Evolutionary conservation across 176 grass and related monocot species (phyloP).

Genomic region (Oryza glumipatula): DNA sequence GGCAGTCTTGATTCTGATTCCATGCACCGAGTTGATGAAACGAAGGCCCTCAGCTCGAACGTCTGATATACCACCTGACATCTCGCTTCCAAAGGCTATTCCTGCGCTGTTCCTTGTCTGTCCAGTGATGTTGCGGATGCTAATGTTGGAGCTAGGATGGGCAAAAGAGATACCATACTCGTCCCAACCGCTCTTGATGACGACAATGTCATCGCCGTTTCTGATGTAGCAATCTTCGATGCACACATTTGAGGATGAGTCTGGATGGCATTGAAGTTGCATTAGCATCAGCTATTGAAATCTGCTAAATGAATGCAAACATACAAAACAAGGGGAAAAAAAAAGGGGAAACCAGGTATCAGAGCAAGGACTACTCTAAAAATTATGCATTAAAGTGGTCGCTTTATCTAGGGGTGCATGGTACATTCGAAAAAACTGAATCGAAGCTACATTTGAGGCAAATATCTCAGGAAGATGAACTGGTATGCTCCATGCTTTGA

Average conservation of each 20-base stretch:
- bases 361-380: neutral
- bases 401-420: constrained; percentile 1
- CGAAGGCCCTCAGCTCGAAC: constrained; percentile 58
- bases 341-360: neutral
- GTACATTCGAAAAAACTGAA: neutral
- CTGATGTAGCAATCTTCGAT: constrained; percentile 88
- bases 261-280: constrained; percentile 34
- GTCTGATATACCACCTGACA: constrained; percentile 90
- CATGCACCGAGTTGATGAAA: constrained; percentile 68
- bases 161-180: constrained; percentile 85
- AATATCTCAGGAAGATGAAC: constrained; percentile 11
- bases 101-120: constrained; percentile 61
- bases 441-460: constrained; percentile 9
- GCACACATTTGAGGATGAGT: constrained; percentile 85
- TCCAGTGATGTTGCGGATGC: constrained; percentile 66
- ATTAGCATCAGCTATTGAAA: constrained; percentile 12
- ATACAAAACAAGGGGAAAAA: neutral
- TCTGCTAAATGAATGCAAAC: constrained; percentile 7
- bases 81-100: constrained; percentile 80
- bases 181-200: constrained; percentile 93
- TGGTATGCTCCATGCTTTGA: neutral
- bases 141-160: constrained; percentile 80
- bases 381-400: neutral
- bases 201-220: constrained; percentile 74
- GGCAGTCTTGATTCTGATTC: constrained; percentile 84